Percentiles rank a stretch among this genome's conserved stretches.
Evolutionary conservation across 352 stramenopile species (phyloP).

Genomic region (Sclerospora graminicola): DNA sequence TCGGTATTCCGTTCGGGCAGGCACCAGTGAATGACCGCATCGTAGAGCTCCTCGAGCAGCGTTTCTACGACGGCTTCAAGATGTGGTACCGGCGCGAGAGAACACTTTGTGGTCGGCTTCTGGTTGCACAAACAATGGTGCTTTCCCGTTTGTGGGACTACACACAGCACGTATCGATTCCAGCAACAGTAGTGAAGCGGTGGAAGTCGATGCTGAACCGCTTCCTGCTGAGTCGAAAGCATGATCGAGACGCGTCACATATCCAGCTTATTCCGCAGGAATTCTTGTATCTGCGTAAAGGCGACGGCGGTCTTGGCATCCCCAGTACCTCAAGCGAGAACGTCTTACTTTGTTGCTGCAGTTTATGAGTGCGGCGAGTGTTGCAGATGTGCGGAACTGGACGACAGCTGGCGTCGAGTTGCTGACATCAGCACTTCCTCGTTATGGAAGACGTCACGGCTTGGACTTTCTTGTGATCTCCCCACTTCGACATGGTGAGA

Average conservation of each 20-base stretch:
- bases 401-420: background rate
- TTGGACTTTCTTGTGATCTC: background rate
- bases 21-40: background rate
- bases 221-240: background rate
- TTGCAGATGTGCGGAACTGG: background rate
- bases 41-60: background rate
- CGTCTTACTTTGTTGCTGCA: background rate
- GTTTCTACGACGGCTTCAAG: too few species aligned
- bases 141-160: background rate
- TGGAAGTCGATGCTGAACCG: background rate
- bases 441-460: background rate
- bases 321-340: background rate
- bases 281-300: background rate
- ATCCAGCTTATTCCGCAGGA: background rate
- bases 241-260: background rate
- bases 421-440: background rate
- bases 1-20: conserved; percentile 1
- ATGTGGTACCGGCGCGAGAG: background rate
- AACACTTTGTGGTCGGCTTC: background rate
- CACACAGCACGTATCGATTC: background rate
- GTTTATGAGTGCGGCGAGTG: background rate
- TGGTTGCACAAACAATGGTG: background rate
- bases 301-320: background rate
- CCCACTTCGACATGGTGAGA: background rate
- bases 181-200: background rate